These are phyloP conservation scores for Colletotrichum plurivorum DNA, from an alignment of 2,329 filamentous ascomycete genomes.

Conservation along the genomic window DNA sequence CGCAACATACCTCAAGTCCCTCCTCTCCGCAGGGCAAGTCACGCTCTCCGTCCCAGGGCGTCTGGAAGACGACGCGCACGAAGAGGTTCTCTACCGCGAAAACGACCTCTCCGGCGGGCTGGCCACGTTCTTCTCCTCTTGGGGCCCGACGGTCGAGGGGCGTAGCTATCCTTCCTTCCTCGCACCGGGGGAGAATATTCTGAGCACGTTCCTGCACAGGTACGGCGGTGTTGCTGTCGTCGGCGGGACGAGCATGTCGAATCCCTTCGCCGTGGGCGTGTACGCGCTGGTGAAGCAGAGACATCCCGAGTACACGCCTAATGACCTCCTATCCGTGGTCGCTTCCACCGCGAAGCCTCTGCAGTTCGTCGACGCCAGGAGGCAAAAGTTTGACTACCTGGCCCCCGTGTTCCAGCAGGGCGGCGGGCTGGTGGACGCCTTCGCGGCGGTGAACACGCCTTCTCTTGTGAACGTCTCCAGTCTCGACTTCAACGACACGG, in stretches of 20 bases:
- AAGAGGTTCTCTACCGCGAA: not conserved
- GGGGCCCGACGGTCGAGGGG: conserved; percentile 39
- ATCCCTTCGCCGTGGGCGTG: conserved; percentile 37
- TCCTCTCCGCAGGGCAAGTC: not conserved
- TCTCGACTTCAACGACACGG: conserved; percentile 9
- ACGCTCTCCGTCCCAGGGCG: not conserved
- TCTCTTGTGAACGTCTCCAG: conserved; percentile 3
- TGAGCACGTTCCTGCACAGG: conserved; percentile 34
- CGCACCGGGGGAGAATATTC: conserved; percentile 41
- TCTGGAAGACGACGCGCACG: not conserved
- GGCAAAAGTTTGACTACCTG: not conserved
- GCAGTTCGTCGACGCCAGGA: not conserved
- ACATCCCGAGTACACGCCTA: not conserved
- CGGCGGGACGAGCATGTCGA: conserved; percentile 42
- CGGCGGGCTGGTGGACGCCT: not conserved
- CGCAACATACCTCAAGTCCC: not conserved
- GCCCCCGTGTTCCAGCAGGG: not conserved
- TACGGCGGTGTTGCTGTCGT: conserved; percentile 35
- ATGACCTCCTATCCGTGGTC: not conserved
- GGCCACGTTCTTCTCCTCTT: conserved; percentile 26
- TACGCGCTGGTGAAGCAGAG: conserved; percentile 32
- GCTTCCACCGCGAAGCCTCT: not conserved
- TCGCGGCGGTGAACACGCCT: not conserved
- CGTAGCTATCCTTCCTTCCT: conserved; percentile 41
- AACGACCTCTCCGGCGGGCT: conserved; percentile 16